These are phyloP conservation scores for Oenanthe javanica DNA, from an alignment of 140 eudicot genomes.

Conservation along the genomic window DNA sequence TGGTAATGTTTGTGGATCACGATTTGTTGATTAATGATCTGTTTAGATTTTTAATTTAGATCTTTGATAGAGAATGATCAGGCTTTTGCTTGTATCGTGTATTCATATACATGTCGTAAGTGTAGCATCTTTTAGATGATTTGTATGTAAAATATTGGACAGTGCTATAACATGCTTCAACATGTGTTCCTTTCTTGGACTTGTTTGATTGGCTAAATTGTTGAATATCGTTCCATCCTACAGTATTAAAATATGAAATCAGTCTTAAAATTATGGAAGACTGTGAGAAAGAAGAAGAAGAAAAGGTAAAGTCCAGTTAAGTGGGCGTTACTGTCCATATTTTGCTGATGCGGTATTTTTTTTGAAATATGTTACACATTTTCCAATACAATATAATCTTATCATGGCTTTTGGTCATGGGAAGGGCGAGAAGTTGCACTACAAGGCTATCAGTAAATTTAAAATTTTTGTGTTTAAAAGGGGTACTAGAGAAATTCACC, in stretches of 20 bases:
- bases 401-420: no score
- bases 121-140: background rate
- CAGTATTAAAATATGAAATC: background rate
- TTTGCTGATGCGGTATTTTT: no score
- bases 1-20: background rate
- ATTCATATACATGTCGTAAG: no score
- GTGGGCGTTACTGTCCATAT: background rate
- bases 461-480: background rate
- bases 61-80: background rate
- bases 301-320: background rate
- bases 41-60: background rate
- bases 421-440: background rate
- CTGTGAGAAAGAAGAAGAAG: no score
- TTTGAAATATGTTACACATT: no score
- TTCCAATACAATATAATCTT: no score
- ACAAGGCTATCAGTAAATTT: background rate
- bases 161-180: background rate
- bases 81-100: background rate
- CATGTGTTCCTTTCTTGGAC: constrained; percentile 7
- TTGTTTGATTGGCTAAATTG: background rate
- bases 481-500: background rate
- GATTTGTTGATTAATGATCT: constrained; percentile 3
- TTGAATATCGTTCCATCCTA: background rate
- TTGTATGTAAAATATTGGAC: constrained; percentile 2
- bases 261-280: background rate